Conservation (phyloP, 495 filamentous ascomycete genomes). For the Diplogelasinospora grovesii region DNA sequence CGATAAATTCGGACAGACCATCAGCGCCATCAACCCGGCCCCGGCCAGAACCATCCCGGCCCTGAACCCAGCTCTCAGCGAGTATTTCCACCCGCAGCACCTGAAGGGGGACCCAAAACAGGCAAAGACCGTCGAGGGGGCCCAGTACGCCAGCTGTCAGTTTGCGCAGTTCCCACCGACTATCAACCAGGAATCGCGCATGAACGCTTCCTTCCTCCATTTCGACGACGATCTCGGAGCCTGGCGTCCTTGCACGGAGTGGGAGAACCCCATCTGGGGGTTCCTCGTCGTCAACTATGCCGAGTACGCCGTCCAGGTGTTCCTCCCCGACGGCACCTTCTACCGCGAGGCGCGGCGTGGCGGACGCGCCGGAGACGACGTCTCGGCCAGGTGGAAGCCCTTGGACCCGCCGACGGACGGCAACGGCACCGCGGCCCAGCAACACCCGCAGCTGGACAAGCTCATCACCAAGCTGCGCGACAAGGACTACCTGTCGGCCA, state of each 20-base stretch:
- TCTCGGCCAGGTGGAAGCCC: slow-evolving; percentile 28
- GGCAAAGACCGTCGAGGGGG: neutral
- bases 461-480: slow-evolving; percentile 25
- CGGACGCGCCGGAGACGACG: slow-evolving; percentile 13
- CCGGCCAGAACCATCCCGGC: slow-evolving; percentile 16
- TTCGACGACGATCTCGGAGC: neutral
- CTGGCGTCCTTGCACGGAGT: slow-evolving; percentile 28
- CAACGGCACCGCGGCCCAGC: neutral
- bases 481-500: slow-evolving; percentile 27
- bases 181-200: slow-evolving; percentile 44
- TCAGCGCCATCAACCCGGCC: slow-evolving; percentile 27
- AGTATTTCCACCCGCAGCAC: slow-evolving; percentile 9
- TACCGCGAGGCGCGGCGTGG: slow-evolving; percentile 43
- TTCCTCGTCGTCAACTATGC: slow-evolving; percentile 49
- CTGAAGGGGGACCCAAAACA: neutral
- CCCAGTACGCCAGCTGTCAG: slow-evolving; percentile 11
- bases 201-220: slow-evolving; percentile 32
- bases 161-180: slow-evolving; percentile 40
- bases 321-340: slow-evolving; percentile 43
- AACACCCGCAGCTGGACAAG: slow-evolving; percentile 25
- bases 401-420: slow-evolving; percentile 14
- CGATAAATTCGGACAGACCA: slow-evolving; percentile 46
- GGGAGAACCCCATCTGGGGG: slow-evolving; percentile 48
- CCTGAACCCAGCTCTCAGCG: slow-evolving; percentile 24
- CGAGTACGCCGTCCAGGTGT: slow-evolving; percentile 44